Evolutionary conservation across 805 yeast genomes (phyloP).

Genomic region (Metschnikowia dekortorum): DNA sequence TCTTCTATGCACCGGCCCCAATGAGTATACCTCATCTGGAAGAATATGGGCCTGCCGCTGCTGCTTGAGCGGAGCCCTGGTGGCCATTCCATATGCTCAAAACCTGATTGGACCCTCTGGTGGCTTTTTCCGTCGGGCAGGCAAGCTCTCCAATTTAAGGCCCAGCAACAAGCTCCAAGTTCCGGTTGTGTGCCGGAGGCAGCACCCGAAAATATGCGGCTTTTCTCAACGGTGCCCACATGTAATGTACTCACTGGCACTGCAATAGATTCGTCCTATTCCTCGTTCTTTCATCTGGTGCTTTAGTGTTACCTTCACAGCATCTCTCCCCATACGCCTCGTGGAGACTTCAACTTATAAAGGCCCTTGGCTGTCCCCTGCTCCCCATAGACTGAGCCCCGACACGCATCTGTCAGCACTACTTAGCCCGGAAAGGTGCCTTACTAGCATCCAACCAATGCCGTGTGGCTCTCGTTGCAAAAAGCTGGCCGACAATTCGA

Average conservation of each 20-base stretch:
- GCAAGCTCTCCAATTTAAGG: not conserved
- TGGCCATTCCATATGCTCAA: too few species aligned
- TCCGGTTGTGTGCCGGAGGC: slow-evolving; percentile 1
- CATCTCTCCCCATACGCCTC: not conserved
- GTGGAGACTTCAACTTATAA: not conserved
- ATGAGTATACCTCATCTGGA: not conserved
- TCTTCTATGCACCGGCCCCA: not conserved
- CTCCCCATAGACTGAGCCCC: not conserved
- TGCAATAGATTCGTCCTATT: not conserved
- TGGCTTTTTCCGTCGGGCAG: not conserved
- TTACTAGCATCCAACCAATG: slow-evolving; percentile 5
- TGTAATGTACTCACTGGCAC: not conserved
- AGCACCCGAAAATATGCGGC: slow-evolving; percentile 3
- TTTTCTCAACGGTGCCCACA: slow-evolving; percentile 3
- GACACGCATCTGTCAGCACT: not conserved
- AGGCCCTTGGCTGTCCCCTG: not conserved
- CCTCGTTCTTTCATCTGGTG: not conserved
- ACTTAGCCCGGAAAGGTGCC: not conserved
- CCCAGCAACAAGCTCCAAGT: not conserved
- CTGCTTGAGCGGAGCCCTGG: too few species aligned
- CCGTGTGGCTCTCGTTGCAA: slow-evolving; percentile 5
- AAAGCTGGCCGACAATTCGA: slow-evolving; percentile 1
- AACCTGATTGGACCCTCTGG: not conserved
- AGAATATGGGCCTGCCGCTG: too few species aligned
- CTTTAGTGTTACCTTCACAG: not conserved